Conservation (phyloP, 2,329 filamentous ascomycete species). For the Cryphonectria japonica region DNA sequence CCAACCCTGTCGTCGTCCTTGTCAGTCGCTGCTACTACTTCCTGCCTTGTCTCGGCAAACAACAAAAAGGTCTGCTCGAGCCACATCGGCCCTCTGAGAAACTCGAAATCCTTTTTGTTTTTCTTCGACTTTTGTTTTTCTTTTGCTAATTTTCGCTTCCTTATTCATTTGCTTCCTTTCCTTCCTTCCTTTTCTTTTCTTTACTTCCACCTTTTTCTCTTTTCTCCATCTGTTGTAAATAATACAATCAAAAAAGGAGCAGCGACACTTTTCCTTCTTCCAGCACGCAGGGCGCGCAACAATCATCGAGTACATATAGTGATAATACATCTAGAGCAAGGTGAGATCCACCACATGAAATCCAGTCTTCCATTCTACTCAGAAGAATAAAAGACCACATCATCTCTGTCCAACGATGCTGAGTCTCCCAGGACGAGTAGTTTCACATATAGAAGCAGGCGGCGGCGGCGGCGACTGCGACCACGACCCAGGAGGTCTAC, state of each 20-base stretch:
- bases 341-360: not conserved
- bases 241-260: not conserved
- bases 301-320: no score
- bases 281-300: constrained; percentile 5
- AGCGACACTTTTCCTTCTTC: not conserved
- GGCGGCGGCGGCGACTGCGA: no score
- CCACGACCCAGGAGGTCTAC: not conserved
- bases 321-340: not conserved
- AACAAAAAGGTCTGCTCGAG: constrained; percentile 1
- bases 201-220: not conserved
- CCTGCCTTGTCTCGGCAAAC: not conserved
- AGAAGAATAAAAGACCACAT: not conserved
- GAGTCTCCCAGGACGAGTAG: not conserved
- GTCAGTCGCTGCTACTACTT: not conserved
- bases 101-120: no score
- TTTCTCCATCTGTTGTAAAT: not conserved
- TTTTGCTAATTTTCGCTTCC: not conserved
- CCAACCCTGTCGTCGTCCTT: not conserved
- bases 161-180: not conserved
- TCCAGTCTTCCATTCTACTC: not conserved
- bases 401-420: not conserved
- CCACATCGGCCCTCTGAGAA: not conserved
- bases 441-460: not conserved
- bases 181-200: not conserved
- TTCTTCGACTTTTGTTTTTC: not conserved